Evolutionary conservation across 768 basidiomycete genomes (phyloP).

Genomic region (Agaricus subrufescens): DNA sequence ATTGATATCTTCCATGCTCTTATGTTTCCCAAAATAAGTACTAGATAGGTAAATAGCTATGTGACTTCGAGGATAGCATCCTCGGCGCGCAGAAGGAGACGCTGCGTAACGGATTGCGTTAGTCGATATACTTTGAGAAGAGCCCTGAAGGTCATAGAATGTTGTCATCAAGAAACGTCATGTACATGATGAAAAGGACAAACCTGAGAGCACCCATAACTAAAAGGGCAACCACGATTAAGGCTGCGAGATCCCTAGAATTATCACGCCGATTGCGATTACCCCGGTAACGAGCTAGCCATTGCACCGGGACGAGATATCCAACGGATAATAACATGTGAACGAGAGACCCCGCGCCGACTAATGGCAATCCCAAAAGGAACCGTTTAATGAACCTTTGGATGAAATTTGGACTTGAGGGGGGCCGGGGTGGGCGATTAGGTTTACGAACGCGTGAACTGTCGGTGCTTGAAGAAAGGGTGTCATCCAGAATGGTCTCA

Average conservation of each 20-base stretch:
- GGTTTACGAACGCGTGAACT: conserved; percentile 8
- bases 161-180: neutral
- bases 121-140: conserved; percentile 64
- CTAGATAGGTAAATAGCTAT: conserved; percentile 18
- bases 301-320: conserved; percentile 63
- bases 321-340: conserved; percentile 66
- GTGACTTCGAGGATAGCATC: conserved; percentile 75
- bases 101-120: conserved; percentile 55
- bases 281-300: conserved; percentile 62
- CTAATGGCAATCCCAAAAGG: conserved; percentile 69
- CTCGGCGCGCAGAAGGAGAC: conserved; percentile 65
- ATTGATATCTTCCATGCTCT: conserved; percentile 2
- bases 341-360: conserved; percentile 72
- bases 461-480: conserved; percentile 15
- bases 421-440: conserved; percentile 16
- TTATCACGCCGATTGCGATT: conserved; percentile 49
- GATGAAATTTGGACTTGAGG: conserved; percentile 40
- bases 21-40: neutral
- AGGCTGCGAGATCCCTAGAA: conserved; percentile 59
- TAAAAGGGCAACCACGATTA: conserved; percentile 58
- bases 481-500: conserved; percentile 33
- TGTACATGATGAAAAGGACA: conserved; percentile 12
- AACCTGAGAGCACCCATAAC: conserved; percentile 62
- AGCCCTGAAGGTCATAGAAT: conserved; percentile 40
- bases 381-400: conserved; percentile 63